Evolutionary conservation across 164 flowering plant genomes (phyloP).

Genomic region (Pachysandra terminalis): DNA sequence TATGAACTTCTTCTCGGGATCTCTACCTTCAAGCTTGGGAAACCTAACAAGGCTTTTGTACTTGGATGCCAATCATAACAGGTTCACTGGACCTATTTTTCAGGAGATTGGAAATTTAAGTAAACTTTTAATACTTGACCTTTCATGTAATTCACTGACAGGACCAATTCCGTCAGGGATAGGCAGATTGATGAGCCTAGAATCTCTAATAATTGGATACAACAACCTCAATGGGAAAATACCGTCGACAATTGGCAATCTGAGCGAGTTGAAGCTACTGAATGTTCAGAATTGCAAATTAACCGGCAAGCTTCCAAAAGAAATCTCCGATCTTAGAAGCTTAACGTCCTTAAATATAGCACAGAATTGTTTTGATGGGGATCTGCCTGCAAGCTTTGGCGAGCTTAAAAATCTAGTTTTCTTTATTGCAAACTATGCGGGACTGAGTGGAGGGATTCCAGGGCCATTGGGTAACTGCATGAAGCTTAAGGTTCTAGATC

Average conservation of each 20-base stretch:
- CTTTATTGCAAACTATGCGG: slow-evolving; percentile 41
- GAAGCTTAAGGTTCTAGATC: slow-evolving; percentile 41
- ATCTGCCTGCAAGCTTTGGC: slow-evolving; percentile 46
- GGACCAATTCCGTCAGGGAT: slow-evolving; percentile 40
- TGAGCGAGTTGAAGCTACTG: slow-evolving; percentile 36
- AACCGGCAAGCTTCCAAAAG: slow-evolving; percentile 45
- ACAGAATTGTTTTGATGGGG: slow-evolving; percentile 52
- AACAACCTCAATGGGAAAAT: slow-evolving; percentile 37
- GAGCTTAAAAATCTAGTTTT: slow-evolving; percentile 36
- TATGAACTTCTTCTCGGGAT: slow-evolving; percentile 45
- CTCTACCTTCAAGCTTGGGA: slow-evolving; percentile 41
- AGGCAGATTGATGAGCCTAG: slow-evolving; percentile 30
- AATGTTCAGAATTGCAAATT: slow-evolving; percentile 33
- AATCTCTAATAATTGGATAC: slow-evolving; percentile 20
- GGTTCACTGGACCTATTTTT: slow-evolving; percentile 37
- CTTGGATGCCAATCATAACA: slow-evolving; percentile 43
- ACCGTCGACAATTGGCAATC: slow-evolving; percentile 40
- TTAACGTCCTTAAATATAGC: slow-evolving; percentile 46
- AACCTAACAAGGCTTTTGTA: slow-evolving; percentile 38
- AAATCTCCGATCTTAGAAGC: slow-evolving; percentile 36
- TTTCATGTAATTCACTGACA: slow-evolving; percentile 38
- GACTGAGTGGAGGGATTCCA: slow-evolving; percentile 53
- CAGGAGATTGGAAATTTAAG: slow-evolving; percentile 23
- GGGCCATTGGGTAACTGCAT: slow-evolving; percentile 48
- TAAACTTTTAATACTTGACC: slow-evolving; percentile 27